A percentile compares a stretch with the other conserved stretches of the same genome.
Conservation (phyloP, 164 flowering plant genomes). For the Tinospora cordifolia region DNA sequence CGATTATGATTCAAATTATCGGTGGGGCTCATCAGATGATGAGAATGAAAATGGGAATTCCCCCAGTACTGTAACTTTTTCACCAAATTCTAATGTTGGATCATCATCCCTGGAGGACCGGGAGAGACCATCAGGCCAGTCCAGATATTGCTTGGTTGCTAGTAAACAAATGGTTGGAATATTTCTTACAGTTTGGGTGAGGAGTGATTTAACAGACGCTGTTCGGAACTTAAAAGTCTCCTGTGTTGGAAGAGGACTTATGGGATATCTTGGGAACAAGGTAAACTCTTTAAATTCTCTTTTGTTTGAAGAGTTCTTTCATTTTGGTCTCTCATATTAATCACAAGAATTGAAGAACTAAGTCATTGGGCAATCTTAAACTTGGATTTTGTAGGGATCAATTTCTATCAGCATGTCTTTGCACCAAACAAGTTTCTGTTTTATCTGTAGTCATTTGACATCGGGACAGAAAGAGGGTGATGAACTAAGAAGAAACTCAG, state of each 20-base stretch:
- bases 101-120: slow-evolving; percentile 30
- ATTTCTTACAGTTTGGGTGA: slow-evolving; percentile 44
- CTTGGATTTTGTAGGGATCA: slow-evolving; percentile 69
- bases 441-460: slow-evolving; percentile 91
- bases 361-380: slow-evolving; percentile 13
- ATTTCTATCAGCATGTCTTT: slow-evolving; percentile 95
- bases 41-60: slow-evolving; percentile 37
- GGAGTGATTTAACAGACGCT: slow-evolving; percentile 34
- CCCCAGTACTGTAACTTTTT: slow-evolving; percentile 30
- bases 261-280: slow-evolving; percentile 57
- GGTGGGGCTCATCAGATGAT: slow-evolving; percentile 45
- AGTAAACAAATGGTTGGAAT: slow-evolving; percentile 55
- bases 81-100: slow-evolving; percentile 30
- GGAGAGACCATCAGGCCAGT: slow-evolving; percentile 24
- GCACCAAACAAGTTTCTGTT: slow-evolving; percentile 97
- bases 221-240: slow-evolving; percentile 42
- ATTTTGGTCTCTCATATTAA: neutral
- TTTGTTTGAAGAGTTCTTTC: neutral
- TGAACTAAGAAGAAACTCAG: slow-evolving; percentile 89
- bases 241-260: slow-evolving; percentile 47
- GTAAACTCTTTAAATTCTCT: slow-evolving; percentile 16
- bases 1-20: slow-evolving; percentile 32
- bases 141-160: slow-evolving; percentile 42
- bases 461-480: slow-evolving; percentile 99
- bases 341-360: slow-evolving; percentile 7